Evolutionary conservation across 805 yeast species (phyloP).

Genomic region (Yarrowia sp.): DNA sequence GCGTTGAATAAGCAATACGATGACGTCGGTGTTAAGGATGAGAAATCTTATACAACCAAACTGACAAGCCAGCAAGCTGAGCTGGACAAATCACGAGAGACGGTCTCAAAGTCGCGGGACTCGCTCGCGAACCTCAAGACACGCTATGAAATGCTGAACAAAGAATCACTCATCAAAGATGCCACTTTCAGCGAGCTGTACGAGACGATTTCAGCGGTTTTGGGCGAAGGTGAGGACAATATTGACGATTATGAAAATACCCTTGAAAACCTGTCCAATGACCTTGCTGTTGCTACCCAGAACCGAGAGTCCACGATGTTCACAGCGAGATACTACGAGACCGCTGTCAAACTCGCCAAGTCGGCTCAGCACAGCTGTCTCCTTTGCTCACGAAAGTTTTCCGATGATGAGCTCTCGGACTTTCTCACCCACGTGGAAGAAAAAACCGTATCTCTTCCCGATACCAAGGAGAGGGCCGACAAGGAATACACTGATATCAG

Average conservation of each 20-base stretch:
- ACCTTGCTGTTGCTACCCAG: conserved; percentile 63
- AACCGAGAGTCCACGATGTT: conserved; percentile 73
- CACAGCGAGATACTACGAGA: conserved; percentile 69
- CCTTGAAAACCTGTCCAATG: conserved; percentile 60
- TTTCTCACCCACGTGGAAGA: conserved; percentile 46
- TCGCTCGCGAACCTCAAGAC: not conserved
- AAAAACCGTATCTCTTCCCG: conserved; percentile 49
- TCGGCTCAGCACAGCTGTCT: conserved; percentile 63
- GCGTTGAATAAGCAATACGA: not conserved
- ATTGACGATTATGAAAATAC: conserved; percentile 43
- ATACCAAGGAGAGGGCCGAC: conserved; percentile 50
- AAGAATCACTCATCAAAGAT: conserved; percentile 15
- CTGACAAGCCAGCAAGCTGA: not conserved
- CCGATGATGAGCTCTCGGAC: conserved; percentile 45
- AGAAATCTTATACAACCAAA: not conserved
- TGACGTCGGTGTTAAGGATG: conserved; percentile 1
- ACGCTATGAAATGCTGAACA: conserved; percentile 4
- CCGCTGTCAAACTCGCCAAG: conserved; percentile 71
- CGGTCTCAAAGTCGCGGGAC: not conserved
- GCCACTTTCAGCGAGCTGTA: conserved; percentile 11
- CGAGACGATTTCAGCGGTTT: conserved; percentile 8
- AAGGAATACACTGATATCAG: conserved; percentile 42
- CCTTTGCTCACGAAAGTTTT: conserved; percentile 73
- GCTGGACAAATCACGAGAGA: not conserved
- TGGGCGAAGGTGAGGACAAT: conserved; percentile 35